These are phyloP conservation scores for Stephanodiscus minutulus DNA, from an alignment of 108 stramenopile species.

Conservation along the genomic window DNA sequence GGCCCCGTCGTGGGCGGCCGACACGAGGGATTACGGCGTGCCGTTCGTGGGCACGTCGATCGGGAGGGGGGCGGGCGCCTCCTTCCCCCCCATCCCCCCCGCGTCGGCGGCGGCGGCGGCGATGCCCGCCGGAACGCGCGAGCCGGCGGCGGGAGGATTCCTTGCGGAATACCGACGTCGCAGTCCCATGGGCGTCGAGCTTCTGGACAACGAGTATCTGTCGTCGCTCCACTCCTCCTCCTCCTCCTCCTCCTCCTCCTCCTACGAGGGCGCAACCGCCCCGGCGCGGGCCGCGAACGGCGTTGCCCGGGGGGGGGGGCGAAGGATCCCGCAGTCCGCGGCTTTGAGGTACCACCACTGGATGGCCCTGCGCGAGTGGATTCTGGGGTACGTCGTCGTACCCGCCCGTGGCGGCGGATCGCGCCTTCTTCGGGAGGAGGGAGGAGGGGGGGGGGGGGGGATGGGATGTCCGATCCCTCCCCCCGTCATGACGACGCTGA, in stretches of 20 bases:
- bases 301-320: no score
- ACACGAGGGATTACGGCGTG: slow-evolving; percentile 72
- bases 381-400: slow-evolving; percentile 52
- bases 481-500: slow-evolving; percentile 52
- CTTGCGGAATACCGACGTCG: slow-evolving; percentile 67
- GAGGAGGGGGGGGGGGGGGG: slow-evolving; percentile 22
- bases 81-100: slow-evolving; percentile 16
- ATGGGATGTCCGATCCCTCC: no score
- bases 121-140: background rate
- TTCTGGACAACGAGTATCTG: slow-evolving; percentile 56
- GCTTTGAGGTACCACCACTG: slow-evolving; percentile 35
- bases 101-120: no score
- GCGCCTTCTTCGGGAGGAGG: no score
- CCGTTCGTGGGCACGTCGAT: slow-evolving; percentile 88
- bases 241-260: background rate
- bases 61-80: slow-evolving; percentile 57
- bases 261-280: no score
- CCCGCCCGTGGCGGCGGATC: no score
- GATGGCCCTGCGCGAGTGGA: slow-evolving; percentile 45
- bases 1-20: slow-evolving; percentile 70
- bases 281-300: no score
- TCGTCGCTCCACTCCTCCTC: background rate
- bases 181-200: slow-evolving; percentile 76
- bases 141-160: slow-evolving; percentile 50
- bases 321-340: no score